A percentile compares a stretch with the other conserved stretches of the same genome.
These are phyloP conservation scores for Nannochloropsis gaditana DNA, from an alignment of 108 stramenopile genomes.

Conservation along the genomic window DNA sequence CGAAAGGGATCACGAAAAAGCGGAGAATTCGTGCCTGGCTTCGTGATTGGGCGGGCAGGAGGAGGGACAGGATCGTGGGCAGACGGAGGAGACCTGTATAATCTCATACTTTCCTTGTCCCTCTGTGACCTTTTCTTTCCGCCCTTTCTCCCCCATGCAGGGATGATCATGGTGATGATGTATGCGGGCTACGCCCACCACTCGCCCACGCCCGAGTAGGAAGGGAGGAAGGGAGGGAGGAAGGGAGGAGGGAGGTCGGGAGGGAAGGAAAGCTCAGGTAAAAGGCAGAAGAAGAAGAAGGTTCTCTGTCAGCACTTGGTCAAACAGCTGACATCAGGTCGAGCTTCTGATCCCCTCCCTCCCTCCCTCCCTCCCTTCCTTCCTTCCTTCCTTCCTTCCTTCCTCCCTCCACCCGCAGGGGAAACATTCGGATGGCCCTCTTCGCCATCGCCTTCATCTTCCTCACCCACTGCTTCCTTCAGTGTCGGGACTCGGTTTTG, in stretches of 20 bases:
- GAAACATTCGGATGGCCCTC: slow-evolving; percentile 20
- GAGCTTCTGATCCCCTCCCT: not conserved
- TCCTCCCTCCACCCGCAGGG: not conserved
- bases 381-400: not conserved
- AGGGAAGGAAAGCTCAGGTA: slow-evolving; percentile 29
- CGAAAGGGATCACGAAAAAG: not conserved
- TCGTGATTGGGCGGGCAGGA: not conserved
- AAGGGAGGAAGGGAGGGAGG: slow-evolving; percentile 18
- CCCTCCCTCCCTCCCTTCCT: not conserved
- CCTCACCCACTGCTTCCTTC: slow-evolving; percentile 50
- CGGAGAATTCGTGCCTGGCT: not conserved
- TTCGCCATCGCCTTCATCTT: slow-evolving; percentile 37
- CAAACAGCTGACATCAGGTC: no score
- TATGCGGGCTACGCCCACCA: not conserved
- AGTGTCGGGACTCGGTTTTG: slow-evolving; percentile 47
- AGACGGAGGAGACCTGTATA: not conserved
- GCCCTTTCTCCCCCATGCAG: no score
- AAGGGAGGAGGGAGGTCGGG: slow-evolving; percentile 32
- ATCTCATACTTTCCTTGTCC: no score
- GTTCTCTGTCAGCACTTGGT: no score
- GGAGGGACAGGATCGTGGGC: not conserved
- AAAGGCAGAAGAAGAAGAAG: not conserved
- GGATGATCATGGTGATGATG: not conserved
- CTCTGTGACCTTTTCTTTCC: no score
- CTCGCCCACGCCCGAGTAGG: not conserved